Percentiles rank a stretch among this genome's conserved stretches.
Conservation (phyloP, 2,329 filamentous ascomycete species). For the Epichloe sibirici region DNA sequence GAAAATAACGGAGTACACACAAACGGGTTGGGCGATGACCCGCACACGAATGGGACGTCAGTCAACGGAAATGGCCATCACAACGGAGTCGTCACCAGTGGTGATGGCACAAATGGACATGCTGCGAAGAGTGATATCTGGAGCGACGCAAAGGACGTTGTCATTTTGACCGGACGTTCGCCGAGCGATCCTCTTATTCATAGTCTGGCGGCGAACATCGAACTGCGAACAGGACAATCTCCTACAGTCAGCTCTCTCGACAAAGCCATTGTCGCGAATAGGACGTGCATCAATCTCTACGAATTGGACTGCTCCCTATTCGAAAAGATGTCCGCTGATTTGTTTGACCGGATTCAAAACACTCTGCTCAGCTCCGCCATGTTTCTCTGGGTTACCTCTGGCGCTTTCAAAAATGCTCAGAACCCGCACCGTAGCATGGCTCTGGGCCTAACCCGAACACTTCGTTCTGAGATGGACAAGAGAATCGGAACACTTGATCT, state of each 20-base stretch:
- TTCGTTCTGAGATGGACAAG: slow-evolving; percentile 34
- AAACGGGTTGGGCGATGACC: not conserved
- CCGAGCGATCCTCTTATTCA: not conserved
- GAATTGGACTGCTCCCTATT: slow-evolving; percentile 34
- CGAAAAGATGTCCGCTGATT: slow-evolving; percentile 20
- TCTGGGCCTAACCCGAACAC: slow-evolving; percentile 30
- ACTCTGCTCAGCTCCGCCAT: slow-evolving; percentile 13
- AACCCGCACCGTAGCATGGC: slow-evolving; percentile 31
- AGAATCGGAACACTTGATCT: slow-evolving; percentile 33
- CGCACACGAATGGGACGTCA: not conserved
- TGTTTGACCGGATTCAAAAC: not conserved
- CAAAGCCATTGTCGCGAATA: not conserved
- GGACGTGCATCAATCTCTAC: slow-evolving; percentile 9
- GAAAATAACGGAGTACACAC: not conserved
- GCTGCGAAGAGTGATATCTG: not conserved
- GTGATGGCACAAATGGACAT: not conserved
- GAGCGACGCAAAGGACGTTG: not conserved
- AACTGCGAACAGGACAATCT: slow-evolving; percentile 9
- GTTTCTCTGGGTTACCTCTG: slow-evolving; percentile 28
- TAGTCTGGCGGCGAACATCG: not conserved
- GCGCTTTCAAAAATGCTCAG: slow-evolving; percentile 24
- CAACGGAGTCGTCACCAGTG: not conserved
- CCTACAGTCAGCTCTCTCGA: slow-evolving; percentile 8
- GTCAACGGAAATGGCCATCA: not conserved
- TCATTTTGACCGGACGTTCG: not conserved